Percentiles rank a stretch among this genome's conserved stretches.
phyloP scores from a whole-genome alignment of 2,329 filamentous ascomycete genomes.

The Endocalyx cinctus region DNA sequence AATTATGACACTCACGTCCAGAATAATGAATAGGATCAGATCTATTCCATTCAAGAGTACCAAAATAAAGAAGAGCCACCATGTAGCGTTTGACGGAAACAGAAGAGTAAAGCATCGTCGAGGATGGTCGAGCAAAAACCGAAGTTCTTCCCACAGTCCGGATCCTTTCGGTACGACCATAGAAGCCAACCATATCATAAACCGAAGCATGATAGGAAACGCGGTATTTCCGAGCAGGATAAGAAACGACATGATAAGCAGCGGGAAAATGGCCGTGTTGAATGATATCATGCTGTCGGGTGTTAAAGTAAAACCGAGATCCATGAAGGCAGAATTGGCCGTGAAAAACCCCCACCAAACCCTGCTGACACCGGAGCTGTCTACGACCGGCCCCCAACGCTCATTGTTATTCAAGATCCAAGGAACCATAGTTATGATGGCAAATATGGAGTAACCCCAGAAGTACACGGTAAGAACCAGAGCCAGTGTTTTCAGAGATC shows the following conservation, averaged over 20 bases:
- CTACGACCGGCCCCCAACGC: conserved; percentile 63
- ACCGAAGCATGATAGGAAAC: conserved; percentile 89
- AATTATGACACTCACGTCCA: conserved; percentile 62
- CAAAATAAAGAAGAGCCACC: conserved; percentile 91
- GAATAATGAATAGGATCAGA: conserved; percentile 83
- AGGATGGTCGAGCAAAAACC: conserved; percentile 89
- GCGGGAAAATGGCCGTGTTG: conserved; percentile 66
- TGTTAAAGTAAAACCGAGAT: conserved; percentile 89
- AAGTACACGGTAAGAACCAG: conserved; percentile 76
- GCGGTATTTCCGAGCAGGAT: conserved; percentile 95
- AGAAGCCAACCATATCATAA: conserved; percentile 81
- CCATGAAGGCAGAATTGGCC: conserved; percentile 82
- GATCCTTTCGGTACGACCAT: conserved; percentile 60
- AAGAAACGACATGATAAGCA: conserved; percentile 76
- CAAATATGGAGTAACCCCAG: conserved; percentile 75
- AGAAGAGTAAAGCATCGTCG: conserved; percentile 93
- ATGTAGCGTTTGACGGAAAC: conserved; percentile 85
- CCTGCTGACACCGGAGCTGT: conserved; percentile 54
- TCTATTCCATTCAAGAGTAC: conserved; percentile 79
- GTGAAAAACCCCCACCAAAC: conserved; percentile 95
- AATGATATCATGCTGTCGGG: conserved; percentile 94
- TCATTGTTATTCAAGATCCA: conserved; percentile 67
- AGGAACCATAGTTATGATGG: conserved; percentile 66
- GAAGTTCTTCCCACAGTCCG: conserved; percentile 81
- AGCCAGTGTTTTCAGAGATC: conserved; percentile 80